phyloP scores from a whole-genome alignment of 2,329 filamentous ascomycete genomes.

The Proliferodiscus dingleyae region DNA sequence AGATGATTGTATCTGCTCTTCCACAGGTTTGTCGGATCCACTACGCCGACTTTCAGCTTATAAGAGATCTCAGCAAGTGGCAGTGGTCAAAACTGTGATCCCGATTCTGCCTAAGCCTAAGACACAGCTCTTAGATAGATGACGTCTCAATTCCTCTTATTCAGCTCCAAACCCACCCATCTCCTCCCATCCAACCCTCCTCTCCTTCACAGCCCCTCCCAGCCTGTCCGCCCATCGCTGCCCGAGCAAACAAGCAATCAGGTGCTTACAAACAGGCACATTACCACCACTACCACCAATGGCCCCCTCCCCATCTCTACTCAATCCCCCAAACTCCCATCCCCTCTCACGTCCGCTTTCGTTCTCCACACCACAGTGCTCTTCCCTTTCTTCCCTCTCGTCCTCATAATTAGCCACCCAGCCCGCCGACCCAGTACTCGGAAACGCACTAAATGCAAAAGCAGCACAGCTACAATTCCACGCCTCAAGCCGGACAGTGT shows the following conservation, averaged over 20 bases:
- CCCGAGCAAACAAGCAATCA: constrained; percentile 75
- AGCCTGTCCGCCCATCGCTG: constrained; percentile 59
- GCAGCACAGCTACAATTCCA: constrained; percentile 92
- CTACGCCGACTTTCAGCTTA: too few species aligned
- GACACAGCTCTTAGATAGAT: neutral
- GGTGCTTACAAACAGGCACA: constrained; percentile 74
- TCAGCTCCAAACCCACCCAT: constrained; percentile 59
- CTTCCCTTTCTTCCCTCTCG: neutral
- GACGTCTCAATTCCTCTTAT: neutral
- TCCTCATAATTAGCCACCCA: constrained; percentile 7
- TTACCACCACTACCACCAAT: constrained; percentile 22
- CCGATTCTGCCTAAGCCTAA: neutral
- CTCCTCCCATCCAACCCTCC: constrained; percentile 55
- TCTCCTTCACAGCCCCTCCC: constrained; percentile 50
- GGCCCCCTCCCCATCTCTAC: constrained; percentile 23
- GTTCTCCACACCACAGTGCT: constrained; percentile 14
- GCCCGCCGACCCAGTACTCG: constrained; percentile 23
- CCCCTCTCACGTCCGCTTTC: constrained; percentile 7
- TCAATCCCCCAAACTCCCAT: constrained; percentile 45
- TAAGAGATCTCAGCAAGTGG: too few species aligned
- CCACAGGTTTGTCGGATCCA: too few species aligned
- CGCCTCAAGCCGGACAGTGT: constrained; percentile 66
- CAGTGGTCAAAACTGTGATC: too few species aligned
- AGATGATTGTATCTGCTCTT: too few species aligned
- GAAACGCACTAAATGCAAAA: constrained; percentile 71